These are phyloP conservation scores for Aristolochia fimbriata DNA, from an alignment of 164 flowering plant genomes.

Conservation along the genomic window DNA sequence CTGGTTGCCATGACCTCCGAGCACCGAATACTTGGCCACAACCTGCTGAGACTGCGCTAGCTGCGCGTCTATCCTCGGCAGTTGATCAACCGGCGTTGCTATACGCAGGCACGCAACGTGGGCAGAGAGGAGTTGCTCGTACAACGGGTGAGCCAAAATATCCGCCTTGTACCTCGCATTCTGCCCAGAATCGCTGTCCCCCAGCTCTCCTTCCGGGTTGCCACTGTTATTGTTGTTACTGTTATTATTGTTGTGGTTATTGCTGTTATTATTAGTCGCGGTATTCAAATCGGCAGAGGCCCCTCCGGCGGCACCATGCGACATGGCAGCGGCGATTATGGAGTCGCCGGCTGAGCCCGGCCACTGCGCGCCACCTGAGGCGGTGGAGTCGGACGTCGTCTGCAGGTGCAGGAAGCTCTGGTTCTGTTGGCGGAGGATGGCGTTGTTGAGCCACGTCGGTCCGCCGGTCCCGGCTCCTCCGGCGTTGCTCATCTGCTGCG, in stretches of 20 bases:
- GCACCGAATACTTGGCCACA: slow-evolving; percentile 52
- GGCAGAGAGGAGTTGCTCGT: slow-evolving; percentile 72
- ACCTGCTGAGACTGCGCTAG: slow-evolving; percentile 58
- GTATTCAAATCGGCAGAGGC: slow-evolving; percentile 11
- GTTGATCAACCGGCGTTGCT: slow-evolving; percentile 88
- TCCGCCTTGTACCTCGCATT: slow-evolving; percentile 59
- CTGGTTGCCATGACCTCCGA: slow-evolving; percentile 21
- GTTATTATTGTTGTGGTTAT: not conserved
- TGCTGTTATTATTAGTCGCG: slow-evolving; percentile 2
- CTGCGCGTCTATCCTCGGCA: slow-evolving; percentile 80
- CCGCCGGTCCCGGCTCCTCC: slow-evolving; percentile 11
- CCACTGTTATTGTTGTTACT: not conserved
- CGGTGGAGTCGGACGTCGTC: slow-evolving; percentile 23
- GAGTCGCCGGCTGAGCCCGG: slow-evolving; percentile 16
- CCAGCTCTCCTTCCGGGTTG: slow-evolving; percentile 4
- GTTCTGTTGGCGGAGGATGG: slow-evolving; percentile 36
- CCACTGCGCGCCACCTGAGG: slow-evolving; percentile 16
- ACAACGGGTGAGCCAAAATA: slow-evolving; percentile 57
- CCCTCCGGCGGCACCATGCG: slow-evolving; percentile 8
- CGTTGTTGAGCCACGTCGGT: slow-evolving; percentile 53
- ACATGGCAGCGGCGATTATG: slow-evolving; percentile 17
- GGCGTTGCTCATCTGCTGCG: slow-evolving; percentile 4
- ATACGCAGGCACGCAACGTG: slow-evolving; percentile 75
- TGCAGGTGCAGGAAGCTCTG: slow-evolving; percentile 39
- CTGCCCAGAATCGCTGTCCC: slow-evolving; percentile 23